Base-by-base conservation (phyloP, 345 rosid species). In the Bruguiera parviflora region DNA sequence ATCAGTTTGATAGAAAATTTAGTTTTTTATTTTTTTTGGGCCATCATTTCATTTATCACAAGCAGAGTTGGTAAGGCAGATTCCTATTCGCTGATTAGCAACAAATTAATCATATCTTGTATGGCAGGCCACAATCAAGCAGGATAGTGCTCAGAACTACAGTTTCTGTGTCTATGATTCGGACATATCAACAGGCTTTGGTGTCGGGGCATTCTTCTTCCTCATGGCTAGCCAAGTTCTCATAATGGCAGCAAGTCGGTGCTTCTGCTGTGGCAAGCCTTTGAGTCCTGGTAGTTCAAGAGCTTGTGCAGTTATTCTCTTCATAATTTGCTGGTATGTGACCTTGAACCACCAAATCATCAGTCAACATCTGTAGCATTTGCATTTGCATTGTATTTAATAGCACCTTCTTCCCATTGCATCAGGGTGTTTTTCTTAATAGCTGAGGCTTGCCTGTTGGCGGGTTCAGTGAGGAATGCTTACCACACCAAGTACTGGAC, bases 261-360 rank as follows among this genome's bases (percentile, higher is more conserved):
- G 99, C 82, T 90, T 92, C 86, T 95, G 97, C 89, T 92, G 96
- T 27, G 97, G 96, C 22, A 88, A 82, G 80, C 71, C 96, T 13
- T 83, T 95, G 51, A 87, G 78, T 74, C 93, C 96, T 1, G 84
- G 91, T 8, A 96, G 99, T 51, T 87, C 97, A 21, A 91, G 97
- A 63, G 97, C 97, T 64, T 88, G 87, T 72, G 91, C 96, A 9
- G 77, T 95, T 53, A 64, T 95, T 53, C 93, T 95, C 73, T 91
- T 92, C 84, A 83, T 95, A 52, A 43, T 78, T 70, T 92, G 96
- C 88, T 95, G 99, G 97, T 94, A 84, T 53, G 75, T 60, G 7
- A 75, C 60, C 31, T 27, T 22, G 49, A 32, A 19, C 55, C 31
- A 25, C 35, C 29, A 56, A 22, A 0, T 2, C 16, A 43, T 2